Percentiles rank a stretch among this genome's conserved stretches.
phyloP scores from a whole-genome alignment of 441 rosid species.

The Mallotus repandus region DNA sequence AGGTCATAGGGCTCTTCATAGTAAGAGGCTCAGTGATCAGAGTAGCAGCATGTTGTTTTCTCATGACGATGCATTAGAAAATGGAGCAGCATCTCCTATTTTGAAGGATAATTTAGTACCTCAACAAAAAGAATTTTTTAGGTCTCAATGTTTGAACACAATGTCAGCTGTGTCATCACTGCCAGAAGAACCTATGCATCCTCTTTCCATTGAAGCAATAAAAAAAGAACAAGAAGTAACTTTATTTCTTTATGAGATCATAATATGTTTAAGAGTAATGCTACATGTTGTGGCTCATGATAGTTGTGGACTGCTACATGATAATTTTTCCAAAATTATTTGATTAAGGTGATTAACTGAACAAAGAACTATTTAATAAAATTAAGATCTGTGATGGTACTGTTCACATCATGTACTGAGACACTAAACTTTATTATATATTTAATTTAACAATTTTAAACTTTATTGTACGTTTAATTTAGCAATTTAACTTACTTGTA shows the following conservation, averaged over 20 bases:
- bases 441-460: too few species aligned
- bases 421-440: too few species aligned
- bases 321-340: too few species aligned
- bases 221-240: conserved; percentile 26
- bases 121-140: conserved; percentile 18
- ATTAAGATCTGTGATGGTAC: too few species aligned
- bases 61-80: conserved; percentile 41
- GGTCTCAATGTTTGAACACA: conserved; percentile 30
- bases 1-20: conserved; percentile 43
- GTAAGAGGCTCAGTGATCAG: conserved; percentile 16
- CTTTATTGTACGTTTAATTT: too few species aligned
- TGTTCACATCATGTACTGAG: too few species aligned
- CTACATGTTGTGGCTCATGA: too few species aligned
- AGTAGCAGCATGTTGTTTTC: conserved; percentile 42
- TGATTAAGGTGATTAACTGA: too few species aligned
- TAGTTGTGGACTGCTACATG: too few species aligned
- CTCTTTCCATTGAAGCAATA: conserved; percentile 44
- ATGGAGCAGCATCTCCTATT: conserved; percentile 25
- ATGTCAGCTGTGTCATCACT: conserved; percentile 32
- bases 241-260: background rate
- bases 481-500: too few species aligned
- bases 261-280: background rate
- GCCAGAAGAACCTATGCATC: conserved; percentile 44
- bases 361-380: too few species aligned
- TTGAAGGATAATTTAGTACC: conserved; percentile 6